Evolutionary conservation across 164 flowering plant genomes (phyloP).

Genomic region (Dillenia turbinata): DNA sequence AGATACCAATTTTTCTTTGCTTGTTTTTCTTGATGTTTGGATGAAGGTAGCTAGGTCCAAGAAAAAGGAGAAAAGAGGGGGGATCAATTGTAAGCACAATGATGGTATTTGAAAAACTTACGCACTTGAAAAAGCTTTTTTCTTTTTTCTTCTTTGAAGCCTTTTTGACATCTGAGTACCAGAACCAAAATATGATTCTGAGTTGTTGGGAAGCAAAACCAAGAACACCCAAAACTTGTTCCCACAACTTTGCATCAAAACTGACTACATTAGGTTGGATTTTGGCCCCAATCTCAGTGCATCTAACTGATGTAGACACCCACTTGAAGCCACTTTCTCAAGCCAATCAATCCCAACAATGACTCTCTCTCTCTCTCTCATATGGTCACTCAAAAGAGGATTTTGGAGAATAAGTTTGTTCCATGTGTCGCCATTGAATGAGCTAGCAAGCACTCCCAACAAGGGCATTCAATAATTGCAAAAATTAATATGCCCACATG

Average conservation of each 20-base stretch:
- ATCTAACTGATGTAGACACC: conserved; percentile 18
- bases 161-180: conserved; percentile 10
- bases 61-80: not conserved
- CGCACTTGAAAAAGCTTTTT: conserved; percentile 15
- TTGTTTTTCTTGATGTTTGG: conserved; percentile 3
- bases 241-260: conserved; percentile 20
- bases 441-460: no score
- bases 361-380: not conserved
- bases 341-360: conserved; percentile 1
- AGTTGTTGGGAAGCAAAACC: conserved; percentile 11
- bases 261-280: conserved; percentile 8
- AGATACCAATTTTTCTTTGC: conserved; percentile 5
- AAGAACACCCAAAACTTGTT: conserved; percentile 13
- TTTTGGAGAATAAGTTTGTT: no score
- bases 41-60: conserved; percentile 5
- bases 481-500: no score
- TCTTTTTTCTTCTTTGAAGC: conserved; percentile 10
- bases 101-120: conserved; percentile 17
- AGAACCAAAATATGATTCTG: not conserved
- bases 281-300: conserved; percentile 13
- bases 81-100: conserved; percentile 5
- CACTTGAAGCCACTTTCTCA: conserved; percentile 22
- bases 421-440: no score
- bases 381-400: no score
- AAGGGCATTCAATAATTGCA: no score